Conservation (phyloP, 805 yeast species). For the Saccharomycopsis amapae region DNA sequence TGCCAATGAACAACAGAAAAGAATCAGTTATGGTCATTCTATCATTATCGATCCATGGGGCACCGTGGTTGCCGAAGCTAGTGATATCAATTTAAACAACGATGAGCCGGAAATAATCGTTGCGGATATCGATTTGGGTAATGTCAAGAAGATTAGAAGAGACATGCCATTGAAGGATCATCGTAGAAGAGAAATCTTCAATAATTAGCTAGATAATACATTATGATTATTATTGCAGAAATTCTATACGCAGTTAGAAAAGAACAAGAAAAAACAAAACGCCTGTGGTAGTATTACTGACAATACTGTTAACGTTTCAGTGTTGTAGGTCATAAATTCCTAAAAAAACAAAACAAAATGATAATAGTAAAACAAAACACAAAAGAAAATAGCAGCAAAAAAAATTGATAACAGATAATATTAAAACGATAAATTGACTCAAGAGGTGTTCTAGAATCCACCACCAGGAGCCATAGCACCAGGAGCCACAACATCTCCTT, state of each 20-base stretch:
- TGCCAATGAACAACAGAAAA: constrained; percentile 26
- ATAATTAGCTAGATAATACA: constrained; percentile 21
- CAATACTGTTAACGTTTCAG: background rate
- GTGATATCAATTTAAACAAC: constrained; percentile 34
- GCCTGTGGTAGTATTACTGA: background rate
- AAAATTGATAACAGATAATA: background rate
- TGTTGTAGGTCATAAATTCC: too few relatives aligned
- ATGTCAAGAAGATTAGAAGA: constrained; percentile 43
- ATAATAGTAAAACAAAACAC: too few relatives aligned
- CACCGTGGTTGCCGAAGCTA: constrained; percentile 51
- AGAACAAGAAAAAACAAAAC: too few relatives aligned
- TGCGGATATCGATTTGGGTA: constrained; percentile 59
- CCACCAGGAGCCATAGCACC: background rate
- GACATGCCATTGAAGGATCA: constrained; percentile 78
- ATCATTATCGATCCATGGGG: constrained; percentile 94
- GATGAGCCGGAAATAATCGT: constrained; percentile 40
- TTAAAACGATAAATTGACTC: background rate
- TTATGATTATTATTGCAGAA: constrained; percentile 25
- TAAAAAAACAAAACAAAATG: too few relatives aligned
- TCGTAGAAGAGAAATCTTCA: constrained; percentile 53
- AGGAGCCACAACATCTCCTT: background rate
- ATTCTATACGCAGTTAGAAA: constrained; percentile 10
- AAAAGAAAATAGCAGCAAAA: background rate
- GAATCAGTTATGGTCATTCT: constrained; percentile 83
- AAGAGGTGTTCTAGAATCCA: background rate